Evolutionary conservation across 2,329 filamentous ascomycete species (phyloP), one percentile per base, ranked within the genome.

Genomic region (Sclerotiophoma versabilis): DNA sequence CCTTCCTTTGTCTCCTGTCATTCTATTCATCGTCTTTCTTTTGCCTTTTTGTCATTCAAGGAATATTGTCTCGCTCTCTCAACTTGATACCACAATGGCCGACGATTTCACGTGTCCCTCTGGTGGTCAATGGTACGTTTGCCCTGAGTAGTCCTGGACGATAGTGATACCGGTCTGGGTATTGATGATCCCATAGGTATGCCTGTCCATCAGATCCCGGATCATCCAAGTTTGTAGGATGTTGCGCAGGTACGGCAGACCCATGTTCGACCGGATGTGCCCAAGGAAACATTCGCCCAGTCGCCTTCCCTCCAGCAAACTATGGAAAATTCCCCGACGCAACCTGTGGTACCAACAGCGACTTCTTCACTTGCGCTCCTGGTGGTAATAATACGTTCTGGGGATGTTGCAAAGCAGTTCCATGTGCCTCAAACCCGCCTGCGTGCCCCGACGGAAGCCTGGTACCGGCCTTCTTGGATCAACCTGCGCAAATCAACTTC

Each of bases 201-300:
- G 63, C 66, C 5, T 71, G 68, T 33, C 46, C 49, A n/a, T 42
- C 32, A 8, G 52, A 62, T 10, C 59, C 69, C 1, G 19, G 19
- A 3, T 51, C 43, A n/a, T 45, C 48, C 14, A 66, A 63, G 4
- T 80, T 79, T 38, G 66, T 79, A 19, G 77, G 77, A 5, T 79
- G 77, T 59, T 79, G 77, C 59, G 59, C 56, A 9, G 49, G 23
- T n/a, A 26, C 15, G 1, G 37, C 55, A 5, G 66, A 78, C 30
- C 73, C 76, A 5, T 79, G 77, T 57, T 41, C 63, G 3, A 70
- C 64, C n/a, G 73, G 73, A 17, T 78, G 77, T 45, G 60, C 70
- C 2, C 59, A 65, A 51, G 71, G 66, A 10, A 65, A 71, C 50
- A 52, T 79, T 19, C 63, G 63, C 12, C 25, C 68, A 8, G 71